These are phyloP conservation scores for Nannochloris sp. DNA, from an alignment of 139 green algal species.

Conservation along the genomic window DNA sequence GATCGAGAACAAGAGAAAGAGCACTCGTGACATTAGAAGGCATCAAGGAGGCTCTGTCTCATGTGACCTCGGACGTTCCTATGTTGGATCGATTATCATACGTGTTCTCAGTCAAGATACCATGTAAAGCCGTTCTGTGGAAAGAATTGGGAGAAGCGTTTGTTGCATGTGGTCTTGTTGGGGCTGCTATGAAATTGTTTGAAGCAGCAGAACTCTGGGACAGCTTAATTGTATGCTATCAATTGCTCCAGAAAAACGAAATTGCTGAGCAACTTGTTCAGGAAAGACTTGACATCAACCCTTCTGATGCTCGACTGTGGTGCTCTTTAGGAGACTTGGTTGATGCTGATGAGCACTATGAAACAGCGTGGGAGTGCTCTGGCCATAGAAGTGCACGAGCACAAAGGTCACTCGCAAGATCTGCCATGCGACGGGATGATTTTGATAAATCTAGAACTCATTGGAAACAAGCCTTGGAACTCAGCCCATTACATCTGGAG, in stretches of 20 bases:
- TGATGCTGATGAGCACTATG: slow-evolving; percentile 55
- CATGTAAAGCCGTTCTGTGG: slow-evolving; percentile 36
- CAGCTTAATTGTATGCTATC: slow-evolving; percentile 77
- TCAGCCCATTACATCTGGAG: slow-evolving; percentile 77
- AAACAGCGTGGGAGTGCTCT: slow-evolving; percentile 66
- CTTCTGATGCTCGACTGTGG: slow-evolving; percentile 72
- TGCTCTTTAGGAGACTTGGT: slow-evolving; percentile 84
- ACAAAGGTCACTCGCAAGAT: slow-evolving; percentile 60
- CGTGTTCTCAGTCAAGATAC: slow-evolving; percentile 43
- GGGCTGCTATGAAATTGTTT: slow-evolving; percentile 60
- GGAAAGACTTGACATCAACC: slow-evolving; percentile 49
- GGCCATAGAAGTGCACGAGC: slow-evolving; percentile 50
- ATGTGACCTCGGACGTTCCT: background rate
- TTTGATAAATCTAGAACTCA: slow-evolving; percentile 42
- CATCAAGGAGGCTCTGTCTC: background rate
- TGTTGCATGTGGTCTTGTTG: slow-evolving; percentile 68
- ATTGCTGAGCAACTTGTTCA: slow-evolving; percentile 58
- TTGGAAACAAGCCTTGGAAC: slow-evolving; percentile 64
- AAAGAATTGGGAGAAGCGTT: slow-evolving; percentile 79
- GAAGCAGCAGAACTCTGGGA: slow-evolving; percentile 87
- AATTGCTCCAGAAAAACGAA: slow-evolving; percentile 68
- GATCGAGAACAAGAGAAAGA: slow-evolving; percentile 67
- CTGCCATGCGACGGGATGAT: slow-evolving; percentile 22
- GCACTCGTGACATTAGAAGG: slow-evolving; percentile 53
- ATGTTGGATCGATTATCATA: slow-evolving; percentile 12